Conservation (phyloP, 2,329 filamentous ascomycete genomes). For the Exserohilum turcica region DNA sequence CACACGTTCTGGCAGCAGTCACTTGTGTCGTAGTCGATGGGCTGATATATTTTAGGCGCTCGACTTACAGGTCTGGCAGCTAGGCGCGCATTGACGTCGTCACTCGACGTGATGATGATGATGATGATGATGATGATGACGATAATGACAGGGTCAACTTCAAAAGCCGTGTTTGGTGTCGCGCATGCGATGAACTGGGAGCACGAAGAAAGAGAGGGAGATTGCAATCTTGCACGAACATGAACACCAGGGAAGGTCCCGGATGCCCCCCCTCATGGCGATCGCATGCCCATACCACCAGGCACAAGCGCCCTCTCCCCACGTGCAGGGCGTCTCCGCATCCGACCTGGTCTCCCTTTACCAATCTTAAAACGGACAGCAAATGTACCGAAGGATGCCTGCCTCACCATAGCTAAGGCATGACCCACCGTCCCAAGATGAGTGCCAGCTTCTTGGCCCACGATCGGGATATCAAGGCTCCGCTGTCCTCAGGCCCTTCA, state of each 20-base stretch:
- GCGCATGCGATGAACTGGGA: too few relatives aligned
- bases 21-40: background rate
- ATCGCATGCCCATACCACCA: background rate
- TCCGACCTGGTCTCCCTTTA: conserved; percentile 7
- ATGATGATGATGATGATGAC: too few relatives aligned
- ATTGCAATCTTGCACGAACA: background rate
- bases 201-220: too few relatives aligned
- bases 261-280: too few relatives aligned
- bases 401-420: conserved; percentile 12
- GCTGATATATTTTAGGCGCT: too few relatives aligned
- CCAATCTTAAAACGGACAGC: background rate
- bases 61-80: too few relatives aligned
- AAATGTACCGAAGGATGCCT: conserved; percentile 10
- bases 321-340: background rate
- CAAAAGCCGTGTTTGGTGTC: too few relatives aligned
- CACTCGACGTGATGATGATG: background rate
- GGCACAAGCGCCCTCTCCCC: background rate
- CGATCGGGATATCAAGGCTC: conserved; percentile 19
- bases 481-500: conserved; percentile 25
- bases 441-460: conserved; percentile 20
- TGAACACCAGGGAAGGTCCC: background rate
- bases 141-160: too few relatives aligned
- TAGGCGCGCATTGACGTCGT: background rate
- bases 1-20: background rate
- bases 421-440: conserved; percentile 13